Conservation (phyloP, 495 filamentous ascomycete species). For the Penicillium cataractarum region DNA sequence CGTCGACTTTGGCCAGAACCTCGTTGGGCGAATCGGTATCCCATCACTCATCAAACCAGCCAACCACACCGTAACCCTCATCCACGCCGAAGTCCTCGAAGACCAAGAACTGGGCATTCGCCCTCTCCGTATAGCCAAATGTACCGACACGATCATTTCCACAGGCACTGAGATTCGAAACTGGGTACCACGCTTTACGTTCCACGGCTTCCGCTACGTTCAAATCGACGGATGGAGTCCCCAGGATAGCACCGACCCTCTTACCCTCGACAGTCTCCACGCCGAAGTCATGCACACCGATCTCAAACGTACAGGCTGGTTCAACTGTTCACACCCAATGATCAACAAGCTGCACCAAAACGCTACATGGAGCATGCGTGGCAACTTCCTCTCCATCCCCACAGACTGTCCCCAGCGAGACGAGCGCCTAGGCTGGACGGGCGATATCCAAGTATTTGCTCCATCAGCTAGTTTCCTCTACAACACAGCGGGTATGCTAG, state of each 20-base stretch:
- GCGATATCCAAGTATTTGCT: conserved; percentile 56
- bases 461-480: conserved; percentile 57
- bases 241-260: not conserved
- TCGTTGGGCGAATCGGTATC: conserved; percentile 53
- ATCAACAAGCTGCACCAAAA: conserved; percentile 57
- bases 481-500: conserved; percentile 51
- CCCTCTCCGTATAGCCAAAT: conserved; percentile 51
- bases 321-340: conserved; percentile 49
- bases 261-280: conserved; percentile 34
- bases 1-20: conserved; percentile 61
- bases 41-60: conserved; percentile 35
- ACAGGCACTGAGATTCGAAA: conserved; percentile 20
- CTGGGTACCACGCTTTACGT: conserved; percentile 50
- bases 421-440: conserved; percentile 62
- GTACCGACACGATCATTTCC: conserved; percentile 45
- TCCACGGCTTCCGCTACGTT: conserved; percentile 61
- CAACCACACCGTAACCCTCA: conserved; percentile 35
- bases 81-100: conserved; percentile 58
- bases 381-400: conserved; percentile 58
- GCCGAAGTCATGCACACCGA: conserved; percentile 56
- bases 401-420: conserved; percentile 62
- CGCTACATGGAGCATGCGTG: conserved; percentile 55
- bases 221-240: conserved; percentile 51
- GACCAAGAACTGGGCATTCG: conserved; percentile 52
- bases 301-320: conserved; percentile 50